Conservation (phyloP, 164 flowering plant genomes). For the Chimonanthus praecox region DNA sequence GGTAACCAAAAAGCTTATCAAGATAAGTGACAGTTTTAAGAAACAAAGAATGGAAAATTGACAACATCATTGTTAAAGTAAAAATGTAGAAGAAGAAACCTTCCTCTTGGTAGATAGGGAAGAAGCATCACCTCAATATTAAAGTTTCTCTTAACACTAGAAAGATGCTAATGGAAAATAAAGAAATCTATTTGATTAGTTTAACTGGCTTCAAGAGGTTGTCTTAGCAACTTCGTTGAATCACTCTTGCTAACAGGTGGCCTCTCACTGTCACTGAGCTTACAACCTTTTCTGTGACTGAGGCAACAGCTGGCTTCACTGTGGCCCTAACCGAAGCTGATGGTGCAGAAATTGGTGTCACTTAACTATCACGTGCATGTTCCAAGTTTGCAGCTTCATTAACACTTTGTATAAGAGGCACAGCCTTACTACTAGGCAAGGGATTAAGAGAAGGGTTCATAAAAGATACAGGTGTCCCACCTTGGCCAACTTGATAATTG, state of each 20-base stretch:
- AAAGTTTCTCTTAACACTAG: too few species aligned
- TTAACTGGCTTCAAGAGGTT: conserved; percentile 21
- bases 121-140: too few species aligned
- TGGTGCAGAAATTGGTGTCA: conserved; percentile 19
- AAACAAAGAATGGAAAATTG: too few species aligned
- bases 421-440: conserved; percentile 28
- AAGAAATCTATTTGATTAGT: too few species aligned
- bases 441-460: conserved; percentile 31
- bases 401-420: conserved; percentile 14
- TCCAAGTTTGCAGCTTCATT: conserved; percentile 26
- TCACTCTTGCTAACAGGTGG: conserved; percentile 41
- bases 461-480: conserved; percentile 30
- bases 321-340: conserved; percentile 32
- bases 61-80: too few species aligned
- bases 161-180: too few species aligned
- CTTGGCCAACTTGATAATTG: conserved; percentile 45
- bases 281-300: conserved; percentile 36
- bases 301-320: conserved; percentile 36
- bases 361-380: conserved; percentile 29
- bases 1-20: too few species aligned
- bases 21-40: too few species aligned
- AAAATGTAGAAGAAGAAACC: too few species aligned
- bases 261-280: conserved; percentile 20
- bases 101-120: too few species aligned
- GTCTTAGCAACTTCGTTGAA: conserved; percentile 21